Evolutionary conservation across 2,329 filamentous ascomycete genomes (phyloP), one percentile per base, ranked within the genome.

Genomic region (Phialophora tarda): DNA sequence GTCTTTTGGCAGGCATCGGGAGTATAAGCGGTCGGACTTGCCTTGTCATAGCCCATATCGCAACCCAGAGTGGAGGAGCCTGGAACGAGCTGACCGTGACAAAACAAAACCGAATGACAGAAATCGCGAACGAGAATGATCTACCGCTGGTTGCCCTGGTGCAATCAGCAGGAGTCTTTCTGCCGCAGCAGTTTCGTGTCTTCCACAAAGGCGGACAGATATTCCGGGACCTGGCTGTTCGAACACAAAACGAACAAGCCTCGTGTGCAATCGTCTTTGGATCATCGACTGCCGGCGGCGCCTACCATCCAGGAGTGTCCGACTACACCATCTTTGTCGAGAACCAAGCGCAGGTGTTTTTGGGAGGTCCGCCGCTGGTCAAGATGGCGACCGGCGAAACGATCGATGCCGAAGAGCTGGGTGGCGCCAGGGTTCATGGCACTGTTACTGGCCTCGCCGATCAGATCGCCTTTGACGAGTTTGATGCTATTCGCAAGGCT

Each of bases 381-480:
- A 81, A 82, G 65, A 82, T 82, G 80, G 80, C 81, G 0, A 82
- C 80, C 0, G 80, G 81, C 1, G 80, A 82, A 59, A 68, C 78
- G 0, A 76, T 80, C 23, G 78, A 73, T 0, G 78, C 81, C 0
- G 81, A 82, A 63, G 75, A 74, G 50, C 73, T 82, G 1, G 80
- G 81, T 4, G 80, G 81, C 14, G 80, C 80, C 2, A 73, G 75
- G 21, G 76, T 81, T 14, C 80, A 82, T 67, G 77, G 75, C 1
- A 77, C 73, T 1, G 65, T 77, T 0, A 82, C 80, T 4, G 81
- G 81, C 0, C 73, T 82, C 1, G 78, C 79, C 0, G 81, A 82
- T 65, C 78, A 81, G 58, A 75, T 82, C 47, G 80, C 81, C 4
- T 38, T 68, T 1, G 79, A 82, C 70, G 80, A 82, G 76, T 78